Conservation (phyloP, 352 stramenopile species). For the Aphanomyces euteiches region DNA sequence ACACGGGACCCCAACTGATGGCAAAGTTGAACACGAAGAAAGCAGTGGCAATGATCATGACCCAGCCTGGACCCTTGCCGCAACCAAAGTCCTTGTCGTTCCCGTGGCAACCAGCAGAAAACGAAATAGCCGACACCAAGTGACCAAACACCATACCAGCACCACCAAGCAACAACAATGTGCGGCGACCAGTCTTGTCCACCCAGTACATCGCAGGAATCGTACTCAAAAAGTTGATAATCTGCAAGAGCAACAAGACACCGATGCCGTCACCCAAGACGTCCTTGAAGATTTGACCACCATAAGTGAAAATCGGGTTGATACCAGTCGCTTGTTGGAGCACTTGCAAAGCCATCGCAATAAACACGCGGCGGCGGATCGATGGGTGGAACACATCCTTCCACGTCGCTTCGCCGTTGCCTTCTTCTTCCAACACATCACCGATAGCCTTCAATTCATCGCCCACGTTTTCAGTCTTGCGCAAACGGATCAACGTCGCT, state of each 20-base stretch:
- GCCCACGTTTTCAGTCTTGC: slow-evolving; percentile 36
- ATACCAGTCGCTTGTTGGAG: slow-evolving; percentile 48
- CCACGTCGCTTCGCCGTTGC: slow-evolving; percentile 33
- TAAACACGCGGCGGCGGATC: slow-evolving; percentile 36
- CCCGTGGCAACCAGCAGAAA: slow-evolving; percentile 42
- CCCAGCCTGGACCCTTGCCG: slow-evolving; percentile 32
- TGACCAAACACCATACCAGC: slow-evolving; percentile 47
- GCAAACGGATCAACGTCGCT: slow-evolving; percentile 36
- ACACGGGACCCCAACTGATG: slow-evolving; percentile 52
- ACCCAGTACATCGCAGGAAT: slow-evolving; percentile 45
- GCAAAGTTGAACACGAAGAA: slow-evolving; percentile 56
- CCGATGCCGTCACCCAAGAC: slow-evolving; percentile 38
- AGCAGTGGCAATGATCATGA: slow-evolving; percentile 39
- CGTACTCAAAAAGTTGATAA: slow-evolving; percentile 43
- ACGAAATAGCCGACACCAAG: slow-evolving; percentile 38
- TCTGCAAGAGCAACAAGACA: slow-evolving; percentile 39
- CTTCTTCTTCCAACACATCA: slow-evolving; percentile 42
- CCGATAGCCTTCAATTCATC: slow-evolving; percentile 45
- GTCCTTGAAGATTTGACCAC: slow-evolving; percentile 43
- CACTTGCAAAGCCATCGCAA: slow-evolving; percentile 41
- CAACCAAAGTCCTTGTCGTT: slow-evolving; percentile 34
- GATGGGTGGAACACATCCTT: slow-evolving; percentile 43
- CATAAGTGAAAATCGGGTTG: slow-evolving; percentile 43
- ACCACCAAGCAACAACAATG: slow-evolving; percentile 41
- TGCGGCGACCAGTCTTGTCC: slow-evolving; percentile 39